Percentiles rank a stretch among this genome's conserved stretches.
These are phyloP conservation scores for Alternaria sp. DNA, from an alignment of 2,329 filamentous ascomycete genomes.

Conservation along the genomic window DNA sequence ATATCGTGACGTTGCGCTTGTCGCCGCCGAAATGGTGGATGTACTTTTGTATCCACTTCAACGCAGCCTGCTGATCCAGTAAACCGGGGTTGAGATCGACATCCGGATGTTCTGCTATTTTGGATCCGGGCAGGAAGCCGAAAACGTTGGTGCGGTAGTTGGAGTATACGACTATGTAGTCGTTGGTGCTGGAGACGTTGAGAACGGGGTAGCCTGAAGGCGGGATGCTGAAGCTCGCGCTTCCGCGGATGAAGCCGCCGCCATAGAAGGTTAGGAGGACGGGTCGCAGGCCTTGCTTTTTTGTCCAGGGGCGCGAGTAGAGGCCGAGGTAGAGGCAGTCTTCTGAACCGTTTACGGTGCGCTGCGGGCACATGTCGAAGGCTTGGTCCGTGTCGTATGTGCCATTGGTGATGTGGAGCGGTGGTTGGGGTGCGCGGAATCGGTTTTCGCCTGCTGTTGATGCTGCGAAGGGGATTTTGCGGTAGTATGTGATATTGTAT, in stretches of 20 bases:
- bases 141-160: conserved; percentile 66
- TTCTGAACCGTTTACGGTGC: conserved; percentile 62
- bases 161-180: conserved; percentile 59
- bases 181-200: conserved; percentile 59
- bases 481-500: conserved; percentile 66
- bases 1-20: conserved; percentile 58
- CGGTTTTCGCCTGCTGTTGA: conserved; percentile 64
- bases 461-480: conserved; percentile 66
- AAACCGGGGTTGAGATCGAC: conserved; percentile 60
- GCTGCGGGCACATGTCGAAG: conserved; percentile 66
- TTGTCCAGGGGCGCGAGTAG: conserved; percentile 63
- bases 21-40: conserved; percentile 63
- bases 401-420: conserved; percentile 54
- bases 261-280: conserved; percentile 68
- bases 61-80: conserved; percentile 59
- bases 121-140: conserved; percentile 60
- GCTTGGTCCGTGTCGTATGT: conserved; percentile 62
- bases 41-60: conserved; percentile 62
- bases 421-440: conserved; percentile 67
- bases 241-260: conserved; percentile 66
- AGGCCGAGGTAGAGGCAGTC: conserved; percentile 68
- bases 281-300: conserved; percentile 53
- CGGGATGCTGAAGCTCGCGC: conserved; percentile 61
- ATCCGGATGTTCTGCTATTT: conserved; percentile 54
- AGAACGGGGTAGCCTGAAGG: conserved; percentile 65